Evolutionary conservation across 1,284 basidiomycete genomes (phyloP), one percentile per base, ranked within the genome.

Genomic region (Lignosus rhinocerotis): DNA sequence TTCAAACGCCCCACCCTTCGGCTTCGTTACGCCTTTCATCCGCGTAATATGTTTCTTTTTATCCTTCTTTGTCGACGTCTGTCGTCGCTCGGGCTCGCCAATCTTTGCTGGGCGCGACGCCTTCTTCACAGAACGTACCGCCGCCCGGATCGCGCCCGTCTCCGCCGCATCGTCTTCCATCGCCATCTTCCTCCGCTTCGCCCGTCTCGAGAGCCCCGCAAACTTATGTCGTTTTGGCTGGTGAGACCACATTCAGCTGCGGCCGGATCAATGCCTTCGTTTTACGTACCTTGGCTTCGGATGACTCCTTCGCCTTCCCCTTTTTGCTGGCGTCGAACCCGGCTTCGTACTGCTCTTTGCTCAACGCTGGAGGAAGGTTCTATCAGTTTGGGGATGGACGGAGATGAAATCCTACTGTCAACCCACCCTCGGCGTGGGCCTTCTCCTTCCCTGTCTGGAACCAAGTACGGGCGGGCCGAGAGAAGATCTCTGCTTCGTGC

Each of bases 401-500:
- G 49, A 56, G 48, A 54, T 55, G 51, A 60, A 53, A 14, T 41
- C 38, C 39, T 48, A 44, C 42, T 53, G 49, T 36, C 45, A 19
- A 68, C 78, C 59, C 65, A 95, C 94, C 88, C 84, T 90, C 86
- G 1, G 94, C 82, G 53, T 83, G 83, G 57, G 82, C 77, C 75
- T 93, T 98, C 66, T 98, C 94, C 72, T 90, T 90, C 60, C 84
- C 82, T 25, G 82, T 87, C 75, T 98, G 96, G 84, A 99, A 99
- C 97, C 97, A 99, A 12, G 96, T 98, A 63, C 96, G 81, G 30
- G 94, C 94, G 8, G 97, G 97, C 51, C 96, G 82, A 34, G 92
- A 88, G 73, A 89, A 93, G 67, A 99, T 99, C 76, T 99, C 97
- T n/a, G 84, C 86, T 72, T 93, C 84, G 69, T 99, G 94, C 71